Base-by-base conservation (phyloP, 108 stramenopile genomes). In the Nitzschia palea region DNA sequence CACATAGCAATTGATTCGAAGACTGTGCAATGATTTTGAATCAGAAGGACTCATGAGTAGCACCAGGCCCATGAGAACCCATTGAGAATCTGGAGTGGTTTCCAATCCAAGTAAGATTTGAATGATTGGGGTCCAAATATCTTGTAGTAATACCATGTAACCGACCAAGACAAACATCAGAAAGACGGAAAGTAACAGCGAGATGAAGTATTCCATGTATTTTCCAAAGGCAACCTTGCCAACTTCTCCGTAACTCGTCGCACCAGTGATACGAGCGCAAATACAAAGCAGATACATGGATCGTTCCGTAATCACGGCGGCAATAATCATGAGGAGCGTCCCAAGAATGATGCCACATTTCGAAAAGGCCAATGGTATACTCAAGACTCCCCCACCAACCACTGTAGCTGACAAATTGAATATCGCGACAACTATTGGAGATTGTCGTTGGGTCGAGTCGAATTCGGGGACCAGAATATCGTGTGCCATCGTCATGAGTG, bases 351-450 rank as follows among this genome's bases (percentile, higher is more conserved):
- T 80, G 8, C 95, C 95, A 43, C 84, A 76, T 59, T 89, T 81
- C 20, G 80, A 73, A 71, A 94, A 85, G 12, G 95, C 95, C 62
- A 89, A 68, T 20, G 95, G 95, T 9, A 96, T 71, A 51, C 73
- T 77, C 29, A 96, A 79, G 9, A 88, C 86, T 12, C 95, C 95
- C 17, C 95, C 95, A 14, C 95, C 95, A 27, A 89, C 83, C 70
- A 94, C 88, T 0, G 95, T 87, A 23, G 95, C 91, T 31, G 90
- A 81, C 0, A 95, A 65, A 66, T 93, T 93, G 75, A 95, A 90
- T 0, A 68, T 82, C 10, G 89, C 87, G 30, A 81, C 68, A 15
- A 82, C 42, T 3, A 79, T 22, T 2, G 73, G 55, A 1, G 90
- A 86, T 55, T 76, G 68, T 18, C 90, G 86, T 31, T 43, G 2